A percentile compares a stretch with the other conserved stretches of the same genome.
phyloP scores from a whole-genome alignment of 179 eudicot species.

The Silene coronaria region DNA sequence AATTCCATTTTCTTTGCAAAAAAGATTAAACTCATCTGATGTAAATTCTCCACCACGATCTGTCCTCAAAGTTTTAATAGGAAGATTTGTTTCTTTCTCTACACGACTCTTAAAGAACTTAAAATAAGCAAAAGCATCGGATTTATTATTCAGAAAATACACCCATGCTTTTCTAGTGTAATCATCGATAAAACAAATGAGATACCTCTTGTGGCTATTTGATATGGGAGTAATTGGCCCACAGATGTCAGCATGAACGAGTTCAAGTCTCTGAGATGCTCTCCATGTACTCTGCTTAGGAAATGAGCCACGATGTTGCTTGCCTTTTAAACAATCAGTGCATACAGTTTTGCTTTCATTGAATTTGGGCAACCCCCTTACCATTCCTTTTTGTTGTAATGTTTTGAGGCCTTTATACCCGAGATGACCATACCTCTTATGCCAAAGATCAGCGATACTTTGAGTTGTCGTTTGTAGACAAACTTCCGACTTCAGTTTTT shows the following conservation, averaged over 20 bases:
- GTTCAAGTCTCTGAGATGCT: background rate
- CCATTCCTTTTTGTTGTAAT: constrained; percentile 8
- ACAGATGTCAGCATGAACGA: constrained; percentile 16
- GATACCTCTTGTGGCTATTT: constrained; percentile 8
- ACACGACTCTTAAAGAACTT: constrained; percentile 11
- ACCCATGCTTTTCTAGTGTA: constrained; percentile 13
- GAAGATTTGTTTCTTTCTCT: background rate
- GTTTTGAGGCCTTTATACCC: constrained; percentile 12
- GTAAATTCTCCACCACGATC: constrained; percentile 3
- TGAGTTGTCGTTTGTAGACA: background rate
- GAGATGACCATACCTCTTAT: constrained; percentile 5
- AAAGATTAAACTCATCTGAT: background rate
- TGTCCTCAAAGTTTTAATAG: background rate
- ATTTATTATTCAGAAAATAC: constrained; percentile 14
- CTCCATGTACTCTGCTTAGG: constrained; percentile 17
- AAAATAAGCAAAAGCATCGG: constrained; percentile 10
- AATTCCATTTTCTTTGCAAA: constrained; percentile 12
- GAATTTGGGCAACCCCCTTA: constrained; percentile 14
- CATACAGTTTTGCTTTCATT: background rate
- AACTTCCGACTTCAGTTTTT: background rate
- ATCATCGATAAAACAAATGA: constrained; percentile 14
- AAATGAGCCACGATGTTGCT: constrained; percentile 5
- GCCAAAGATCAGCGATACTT: background rate
- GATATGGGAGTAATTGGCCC: constrained; percentile 9
- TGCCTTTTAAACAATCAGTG: constrained; percentile 15